These are phyloP conservation scores for Rasamsonia emersonii DNA, from an alignment of 2,329 filamentous ascomycete species.

Conservation along the genomic window DNA sequence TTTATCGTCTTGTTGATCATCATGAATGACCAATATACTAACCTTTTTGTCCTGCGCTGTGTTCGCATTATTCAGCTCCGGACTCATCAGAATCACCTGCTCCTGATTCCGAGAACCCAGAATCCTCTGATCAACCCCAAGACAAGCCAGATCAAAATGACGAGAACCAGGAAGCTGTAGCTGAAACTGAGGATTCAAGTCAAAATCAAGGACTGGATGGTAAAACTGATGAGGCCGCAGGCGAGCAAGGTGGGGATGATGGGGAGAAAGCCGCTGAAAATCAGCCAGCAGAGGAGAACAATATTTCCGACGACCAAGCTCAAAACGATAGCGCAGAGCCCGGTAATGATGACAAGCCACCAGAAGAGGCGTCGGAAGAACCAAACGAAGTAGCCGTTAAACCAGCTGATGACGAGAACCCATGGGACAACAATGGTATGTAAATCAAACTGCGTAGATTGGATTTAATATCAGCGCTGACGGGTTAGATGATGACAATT, in stretches of 20 bases:
- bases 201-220: background rate
- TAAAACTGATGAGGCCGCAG: background rate
- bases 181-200: constrained; percentile 3
- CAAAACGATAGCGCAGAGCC: background rate
- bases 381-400: constrained; percentile 3
- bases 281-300: too few relatives aligned
- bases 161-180: constrained; percentile 6
- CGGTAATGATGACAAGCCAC: constrained; percentile 5
- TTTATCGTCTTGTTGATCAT: too few relatives aligned
- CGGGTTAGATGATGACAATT: constrained; percentile 25
- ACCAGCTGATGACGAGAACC: constrained; percentile 7
- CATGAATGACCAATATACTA: too few relatives aligned
- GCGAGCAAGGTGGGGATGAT: background rate
- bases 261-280: background rate
- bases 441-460: too few relatives aligned
- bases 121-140: constrained; percentile 11
- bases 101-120: constrained; percentile 15
- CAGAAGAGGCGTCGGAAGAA: constrained; percentile 7
- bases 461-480: too few relatives aligned
- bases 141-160: constrained; percentile 16
- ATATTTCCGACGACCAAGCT: too few relatives aligned
- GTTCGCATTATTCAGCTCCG: constrained; percentile 8
- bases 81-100: constrained; percentile 20
- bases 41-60: too few relatives aligned
- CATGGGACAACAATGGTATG: constrained; percentile 18